Conservation (phyloP, 129 eudicot genomes). For the Deinandra increscens region DNA sequence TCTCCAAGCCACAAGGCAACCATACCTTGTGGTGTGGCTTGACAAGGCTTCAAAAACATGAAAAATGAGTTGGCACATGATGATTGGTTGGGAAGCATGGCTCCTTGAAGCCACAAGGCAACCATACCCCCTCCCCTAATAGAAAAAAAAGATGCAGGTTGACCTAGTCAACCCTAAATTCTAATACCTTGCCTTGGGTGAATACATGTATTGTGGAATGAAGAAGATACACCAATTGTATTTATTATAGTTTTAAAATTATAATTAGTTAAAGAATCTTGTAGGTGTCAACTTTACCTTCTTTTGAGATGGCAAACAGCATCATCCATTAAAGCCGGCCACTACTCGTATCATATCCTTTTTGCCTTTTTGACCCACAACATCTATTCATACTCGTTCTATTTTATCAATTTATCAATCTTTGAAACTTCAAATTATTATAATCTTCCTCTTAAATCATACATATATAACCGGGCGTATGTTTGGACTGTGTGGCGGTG, state of each 20-base stretch:
- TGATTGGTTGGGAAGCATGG: too few relatives aligned
- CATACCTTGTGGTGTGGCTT: too few relatives aligned
- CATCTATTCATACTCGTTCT: neutral
- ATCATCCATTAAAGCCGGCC: slow-evolving; percentile 31
- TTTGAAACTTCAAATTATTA: too few relatives aligned
- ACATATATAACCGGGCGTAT: too few relatives aligned
- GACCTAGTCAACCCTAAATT: slow-evolving; percentile 1
- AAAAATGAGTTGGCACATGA: too few relatives aligned
- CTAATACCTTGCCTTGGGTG: slow-evolving; percentile 9
- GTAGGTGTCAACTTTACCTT: slow-evolving; percentile 35
- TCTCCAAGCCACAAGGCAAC: too few relatives aligned
- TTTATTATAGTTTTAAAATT: neutral
- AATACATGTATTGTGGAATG: slow-evolving; percentile 20
- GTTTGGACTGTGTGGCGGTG: too few relatives aligned
- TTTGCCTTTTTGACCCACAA: slow-evolving; percentile 37
- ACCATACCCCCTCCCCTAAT: too few relatives aligned
- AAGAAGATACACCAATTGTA: slow-evolving; percentile 15
- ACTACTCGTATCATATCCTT: neutral
- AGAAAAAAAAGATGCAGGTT: neutral
- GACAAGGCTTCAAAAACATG: too few relatives aligned
- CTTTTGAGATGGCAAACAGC: slow-evolving; percentile 36
- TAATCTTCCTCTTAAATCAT: too few relatives aligned
- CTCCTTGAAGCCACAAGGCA: too few relatives aligned
- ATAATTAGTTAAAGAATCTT: slow-evolving; percentile 6
- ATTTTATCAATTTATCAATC: too few relatives aligned